phyloP scores from a whole-genome alignment of 257 asterid genomes.

The Sherardia arvensis region DNA sequence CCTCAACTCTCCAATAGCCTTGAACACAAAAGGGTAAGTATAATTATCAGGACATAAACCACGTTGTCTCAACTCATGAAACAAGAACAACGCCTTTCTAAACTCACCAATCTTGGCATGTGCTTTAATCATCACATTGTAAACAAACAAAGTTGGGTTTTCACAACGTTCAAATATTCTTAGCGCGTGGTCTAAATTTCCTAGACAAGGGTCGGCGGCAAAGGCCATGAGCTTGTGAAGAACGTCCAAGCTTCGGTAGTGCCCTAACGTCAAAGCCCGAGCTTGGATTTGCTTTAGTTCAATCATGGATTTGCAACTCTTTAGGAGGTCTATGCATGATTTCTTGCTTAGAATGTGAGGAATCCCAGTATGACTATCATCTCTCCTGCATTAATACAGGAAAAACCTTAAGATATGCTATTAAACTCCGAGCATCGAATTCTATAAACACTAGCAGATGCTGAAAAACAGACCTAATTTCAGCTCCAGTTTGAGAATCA shows the following conservation, averaged over 20 bases:
- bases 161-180: constrained; percentile 39
- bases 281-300: constrained; percentile 63
- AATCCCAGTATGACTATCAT: constrained; percentile 90
- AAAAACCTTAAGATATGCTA: not conserved
- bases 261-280: constrained; percentile 45
- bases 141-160: constrained; percentile 46
- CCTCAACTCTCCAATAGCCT: constrained; percentile 54
- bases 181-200: constrained; percentile 42
- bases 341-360: constrained; percentile 67
- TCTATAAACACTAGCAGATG: not conserved
- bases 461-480: constrained; percentile 87
- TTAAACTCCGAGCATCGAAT: not conserved
- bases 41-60: constrained; percentile 69
- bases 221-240: constrained; percentile 66
- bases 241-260: constrained; percentile 46
- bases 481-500: constrained; percentile 89
- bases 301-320: constrained; percentile 49
- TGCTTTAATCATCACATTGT: constrained; percentile 70
- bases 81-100: constrained; percentile 43
- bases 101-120: constrained; percentile 34
- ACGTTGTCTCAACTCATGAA: constrained; percentile 48
- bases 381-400: constrained; percentile 64
- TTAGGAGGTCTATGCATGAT: constrained; percentile 45
- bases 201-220: constrained; percentile 23
- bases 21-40: constrained; percentile 74